Conservation (phyloP, 2,329 filamentous ascomycete species). For the Exophiala sideris region DNA sequence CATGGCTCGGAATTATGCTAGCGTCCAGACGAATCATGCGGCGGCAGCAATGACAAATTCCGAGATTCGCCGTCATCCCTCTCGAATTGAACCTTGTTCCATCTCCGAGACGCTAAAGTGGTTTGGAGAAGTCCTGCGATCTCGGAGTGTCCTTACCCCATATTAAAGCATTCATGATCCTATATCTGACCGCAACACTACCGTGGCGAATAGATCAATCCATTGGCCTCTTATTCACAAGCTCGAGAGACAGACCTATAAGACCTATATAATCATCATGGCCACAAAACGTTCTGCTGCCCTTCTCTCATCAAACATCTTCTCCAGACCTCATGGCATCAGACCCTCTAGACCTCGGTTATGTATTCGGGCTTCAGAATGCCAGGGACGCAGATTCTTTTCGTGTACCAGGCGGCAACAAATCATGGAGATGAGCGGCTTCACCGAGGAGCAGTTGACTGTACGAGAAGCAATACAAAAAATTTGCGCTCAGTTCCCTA, state of each 20-base stretch:
- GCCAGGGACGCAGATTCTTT: slow-evolving; percentile 14
- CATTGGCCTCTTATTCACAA: not conserved
- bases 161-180: not conserved
- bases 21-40: not conserved
- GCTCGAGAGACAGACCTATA: too few relatives aligned
- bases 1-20: too few relatives aligned
- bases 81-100: slow-evolving; percentile 6
- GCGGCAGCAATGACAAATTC: slow-evolving; percentile 29
- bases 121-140: slow-evolving; percentile 17
- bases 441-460: slow-evolving; percentile 68
- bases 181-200: not conserved
- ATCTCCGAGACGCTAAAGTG: slow-evolving; percentile 8
- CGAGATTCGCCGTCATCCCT: slow-evolving; percentile 12
- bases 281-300: slow-evolving; percentile 2
- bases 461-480: slow-evolving; percentile 68
- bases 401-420: slow-evolving; percentile 6
- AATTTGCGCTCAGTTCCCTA: slow-evolving; percentile 67
- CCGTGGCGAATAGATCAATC: not conserved
- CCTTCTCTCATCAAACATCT: slow-evolving; percentile 1
- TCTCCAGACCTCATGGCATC: not conserved
- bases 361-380: not conserved
- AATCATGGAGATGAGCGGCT: slow-evolving; percentile 69
- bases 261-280: slow-evolving; percentile 1
- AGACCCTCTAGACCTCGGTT: slow-evolving; percentile 16
- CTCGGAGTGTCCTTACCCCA: slow-evolving; percentile 15